Evolutionary conservation across 331 rosid genomes (phyloP), one percentile per base, ranked within the genome.

Genomic region (Spiraea crenata): DNA sequence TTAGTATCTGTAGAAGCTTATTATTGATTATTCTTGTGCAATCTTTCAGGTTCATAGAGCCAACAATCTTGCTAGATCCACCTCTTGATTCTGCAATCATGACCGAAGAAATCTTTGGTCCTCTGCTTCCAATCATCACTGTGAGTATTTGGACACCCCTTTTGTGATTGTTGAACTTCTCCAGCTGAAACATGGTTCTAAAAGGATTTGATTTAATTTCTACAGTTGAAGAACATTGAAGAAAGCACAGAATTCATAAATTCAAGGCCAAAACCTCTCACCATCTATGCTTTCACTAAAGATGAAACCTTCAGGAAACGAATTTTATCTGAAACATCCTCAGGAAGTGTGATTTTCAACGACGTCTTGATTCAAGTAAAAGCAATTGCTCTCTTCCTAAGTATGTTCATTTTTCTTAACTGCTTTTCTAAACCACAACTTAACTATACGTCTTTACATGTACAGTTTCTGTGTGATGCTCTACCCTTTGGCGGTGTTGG

Each of bases 401-500:
- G 31, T 4, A 3, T 68, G 62, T 75, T n/a, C 16, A 0, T 39
- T 55, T 39, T 12, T 59, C 64, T 3, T 3, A 41, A 6, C 13
- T 20, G 44, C 1, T 31, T 57, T 70, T 17, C 7, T 16, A 52
- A 44, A 57, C 64, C 48, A 48, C 2, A 4, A 51, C 34, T 59
- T 6, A 70, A n/a, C 51, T 42, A 14, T 57, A 15, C 16, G 52
- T 66, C 11, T 63, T 71, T 59, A 15, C 65, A 15, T 44, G 76
- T 81, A 75, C 90, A 93, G 99, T 93, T 85, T 65, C 1, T 89
- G 11, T 91, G 97, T 42, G 97, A 93, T 67, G 44, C 79, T 2
- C 79, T 93, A 48, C 99, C 99, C 50, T 93, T 93, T 74, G 99
- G 97, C 4, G 99, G 99, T 12, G 95, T 93, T 34, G 96, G 96